Evolutionary conservation across 2,329 filamentous ascomycete species (phyloP), one percentile per base, ranked within the genome.

Genomic region (Ascochyta pisi): DNA sequence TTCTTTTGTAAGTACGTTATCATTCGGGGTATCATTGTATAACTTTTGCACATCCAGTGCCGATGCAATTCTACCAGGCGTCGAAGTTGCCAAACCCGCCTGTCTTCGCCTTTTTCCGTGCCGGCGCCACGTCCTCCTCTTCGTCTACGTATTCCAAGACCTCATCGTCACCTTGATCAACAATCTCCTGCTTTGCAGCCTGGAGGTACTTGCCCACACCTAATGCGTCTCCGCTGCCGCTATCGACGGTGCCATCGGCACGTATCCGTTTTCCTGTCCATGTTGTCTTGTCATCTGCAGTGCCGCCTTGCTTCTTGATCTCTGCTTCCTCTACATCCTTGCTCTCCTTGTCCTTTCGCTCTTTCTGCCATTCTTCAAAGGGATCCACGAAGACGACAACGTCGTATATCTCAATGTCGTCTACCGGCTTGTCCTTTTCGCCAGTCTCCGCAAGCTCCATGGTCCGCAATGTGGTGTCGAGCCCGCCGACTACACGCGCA

Each of bases 201-300:
- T 91, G 89, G 47, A 99, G 77, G 73, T 98, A 98, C 75, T 94
- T 97, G 7, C 94, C 95, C 9, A 89, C 83, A 3, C 80, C 81
- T n/a, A 63, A 59, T 1, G 66, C 75, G 10, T 87, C 86, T 12
- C 87, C 86, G 4, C 76, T 77, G 6, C 77, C 79, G 13, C 76
- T 74, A 1, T 83, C 82, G 1, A 86, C 80, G 0, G 81, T 85
- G 1, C 87, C 89, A 67, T 89, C 86, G 1, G 81, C 83, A 24
- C 92, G 82, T 45, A 99, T 86, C 37, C 93, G 82, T 79, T 98
- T 99, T 3, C 95, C 95, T 3, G 95, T 98, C 95, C 95, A 99
- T 3, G 95, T 99, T 2, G 91, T 89, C 72, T 86, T 86, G 68
- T 98, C 92, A 69, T 97, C 94, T 50, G 96, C 94, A 1, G 87